Evolutionary conservation across 1,284 basidiomycete species (phyloP).

Genomic region (Megacollybia platyphylla): DNA sequence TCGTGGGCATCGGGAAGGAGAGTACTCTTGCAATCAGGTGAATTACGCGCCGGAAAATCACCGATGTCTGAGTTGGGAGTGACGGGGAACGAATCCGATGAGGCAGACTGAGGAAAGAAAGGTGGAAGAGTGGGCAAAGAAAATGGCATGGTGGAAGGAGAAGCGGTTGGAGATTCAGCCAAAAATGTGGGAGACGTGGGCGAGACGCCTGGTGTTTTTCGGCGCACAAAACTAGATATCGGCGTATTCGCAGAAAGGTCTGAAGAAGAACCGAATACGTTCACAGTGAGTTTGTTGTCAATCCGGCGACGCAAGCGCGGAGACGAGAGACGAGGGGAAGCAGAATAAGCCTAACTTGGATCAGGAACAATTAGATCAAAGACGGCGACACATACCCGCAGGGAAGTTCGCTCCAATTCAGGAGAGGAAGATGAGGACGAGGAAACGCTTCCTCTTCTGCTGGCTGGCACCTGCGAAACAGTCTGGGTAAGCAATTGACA

Average conservation of each 20-base stretch:
- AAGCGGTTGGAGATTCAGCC: constrained; percentile 22
- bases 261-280: constrained; percentile 28
- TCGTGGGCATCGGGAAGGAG: constrained; percentile 16
- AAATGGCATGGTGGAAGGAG: constrained; percentile 35
- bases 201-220: constrained; percentile 61
- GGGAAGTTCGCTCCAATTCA: constrained; percentile 22
- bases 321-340: constrained; percentile 33
- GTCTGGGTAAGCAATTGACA: background rate
- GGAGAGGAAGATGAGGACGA: constrained; percentile 25
- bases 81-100: constrained; percentile 24
- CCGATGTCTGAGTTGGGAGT: constrained; percentile 21
- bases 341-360: constrained; percentile 20
- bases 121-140: constrained; percentile 45
- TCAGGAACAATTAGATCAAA: constrained; percentile 4
- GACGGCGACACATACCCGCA: constrained; percentile 16
- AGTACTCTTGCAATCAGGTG: constrained; percentile 1
- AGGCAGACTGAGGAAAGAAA: constrained; percentile 25
- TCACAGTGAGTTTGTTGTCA: constrained; percentile 25
- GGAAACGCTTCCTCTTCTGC: constrained; percentile 28
- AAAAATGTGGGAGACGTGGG: constrained; percentile 56
- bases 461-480: constrained; percentile 16
- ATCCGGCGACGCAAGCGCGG: constrained; percentile 21
- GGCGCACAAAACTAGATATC: constrained; percentile 65
- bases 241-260: constrained; percentile 45
- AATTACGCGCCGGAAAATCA: constrained; percentile 3